phyloP scores from a whole-genome alignment of 805 yeast species.

The Ogataea saltuana region DNA sequence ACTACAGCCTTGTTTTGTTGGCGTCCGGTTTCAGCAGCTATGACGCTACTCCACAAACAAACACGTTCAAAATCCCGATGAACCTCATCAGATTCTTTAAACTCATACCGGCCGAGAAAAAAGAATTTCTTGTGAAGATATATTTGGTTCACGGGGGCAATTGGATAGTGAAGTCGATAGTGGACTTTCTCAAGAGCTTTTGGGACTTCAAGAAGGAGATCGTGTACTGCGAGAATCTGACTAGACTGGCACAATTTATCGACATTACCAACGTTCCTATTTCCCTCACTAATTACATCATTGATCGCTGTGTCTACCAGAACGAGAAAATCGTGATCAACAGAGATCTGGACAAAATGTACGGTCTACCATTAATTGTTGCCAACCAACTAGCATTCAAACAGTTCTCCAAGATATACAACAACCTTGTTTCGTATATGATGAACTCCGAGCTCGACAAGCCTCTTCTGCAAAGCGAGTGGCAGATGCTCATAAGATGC shows the following conservation, averaged over 20 bases:
- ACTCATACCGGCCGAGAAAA: slow-evolving; percentile 56
- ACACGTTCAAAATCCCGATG: slow-evolving; percentile 29
- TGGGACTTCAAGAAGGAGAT: slow-evolving; percentile 28
- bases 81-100: slow-evolving; percentile 45
- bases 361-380: slow-evolving; percentile 32
- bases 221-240: slow-evolving; percentile 38
- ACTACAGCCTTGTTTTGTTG: slow-evolving; percentile 71
- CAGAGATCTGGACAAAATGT: slow-evolving; percentile 37
- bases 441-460: slow-evolving; percentile 29
- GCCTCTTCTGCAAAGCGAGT: slow-evolving; percentile 25
- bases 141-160: slow-evolving; percentile 81
- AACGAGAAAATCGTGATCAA: slow-evolving; percentile 55
- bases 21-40: slow-evolving; percentile 72
- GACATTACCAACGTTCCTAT: slow-evolving; percentile 80
- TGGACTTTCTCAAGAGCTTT: slow-evolving; percentile 68
- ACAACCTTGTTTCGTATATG: slow-evolving; percentile 36
- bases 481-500: slow-evolving; percentile 33
- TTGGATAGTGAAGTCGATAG: slow-evolving; percentile 80
- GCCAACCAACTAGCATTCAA: slow-evolving; percentile 28
- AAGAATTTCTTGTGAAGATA: slow-evolving; percentile 57
- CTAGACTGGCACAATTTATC: slow-evolving; percentile 46
- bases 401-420: slow-evolving; percentile 35
- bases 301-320: slow-evolving; percentile 54
- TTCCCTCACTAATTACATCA: slow-evolving; percentile 67
- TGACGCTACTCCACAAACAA: slow-evolving; percentile 23